Base-by-base conservation (phyloP, 495 filamentous ascomycete species). In the Neurospora pannonica region DNA sequence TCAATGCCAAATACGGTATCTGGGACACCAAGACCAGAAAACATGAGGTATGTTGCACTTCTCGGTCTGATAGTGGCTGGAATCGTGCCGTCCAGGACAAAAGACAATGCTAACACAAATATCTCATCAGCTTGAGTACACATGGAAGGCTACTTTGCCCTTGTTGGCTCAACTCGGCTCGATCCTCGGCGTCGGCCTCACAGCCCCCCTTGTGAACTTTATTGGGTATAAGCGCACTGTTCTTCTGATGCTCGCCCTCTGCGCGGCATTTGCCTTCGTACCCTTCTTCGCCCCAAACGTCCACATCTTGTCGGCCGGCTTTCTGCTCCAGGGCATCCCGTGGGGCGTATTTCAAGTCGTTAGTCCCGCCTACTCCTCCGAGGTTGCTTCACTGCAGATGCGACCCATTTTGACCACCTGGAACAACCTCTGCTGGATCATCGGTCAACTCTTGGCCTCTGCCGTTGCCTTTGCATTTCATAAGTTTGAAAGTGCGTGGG, bases 281-380 rank as follows among this genome's bases (percentile, higher is more conserved):
- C 82, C 84, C 4, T 89, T 91, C 85, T 92, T 92, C 46, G 89
- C 91, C 34, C 82, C 84, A 7, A 89, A 83, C 71, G 85, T 93
- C 43, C 80, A 88, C 46, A 79, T 89, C 9, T 85, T 94, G 38
- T 83, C 91, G 15, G 88, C 87, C 8, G 91, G 88, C 42, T 91
- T 91, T 78, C 87, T 94, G 40, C 84, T 94, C 70, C 89, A 89
- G 73, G 91, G 92, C 72, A 88, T 94, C 75, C 90, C 91, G 5
- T 93, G 90, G 90, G 92, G 92, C 71, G 81, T 88, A 70, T 89
- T 87, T 80, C 84, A 85, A 71, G 87, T 86, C 21, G 82, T 88
- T 73, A 85, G 84, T 0, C 83, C 85, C 1, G 80, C 87, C 0
- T 89, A 89, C 74, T 84, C 90, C 70, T 89, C 89, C 24, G 91